These are phyloP conservation scores for Hymenoscyphus fraxineus DNA, from an alignment of 2,329 filamentous ascomycete genomes.

Conservation along the genomic window DNA sequence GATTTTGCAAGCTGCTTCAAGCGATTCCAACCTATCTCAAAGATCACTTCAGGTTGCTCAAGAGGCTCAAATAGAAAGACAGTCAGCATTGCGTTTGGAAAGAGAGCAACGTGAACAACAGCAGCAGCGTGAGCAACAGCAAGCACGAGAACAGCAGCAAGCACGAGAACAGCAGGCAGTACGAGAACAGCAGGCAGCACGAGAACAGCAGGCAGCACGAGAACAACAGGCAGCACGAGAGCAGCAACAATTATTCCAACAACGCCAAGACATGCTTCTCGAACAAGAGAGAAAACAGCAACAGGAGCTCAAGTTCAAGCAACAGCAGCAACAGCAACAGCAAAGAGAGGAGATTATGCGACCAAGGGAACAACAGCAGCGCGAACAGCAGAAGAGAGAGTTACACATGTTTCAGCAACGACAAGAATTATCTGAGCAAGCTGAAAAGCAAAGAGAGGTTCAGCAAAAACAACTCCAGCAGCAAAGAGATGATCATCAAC, in stretches of 20 bases:
- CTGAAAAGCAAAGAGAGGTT: constrained; percentile 6
- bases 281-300: constrained; percentile 13
- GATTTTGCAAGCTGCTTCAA: constrained; percentile 21
- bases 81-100: constrained; percentile 29
- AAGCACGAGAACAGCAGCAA: constrained; percentile 13
- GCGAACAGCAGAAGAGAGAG: constrained; percentile 15
- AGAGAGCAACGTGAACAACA: constrained; percentile 24
- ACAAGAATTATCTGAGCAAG: constrained; percentile 11
- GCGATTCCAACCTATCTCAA: constrained; percentile 23
- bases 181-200: constrained; percentile 9
- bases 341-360: constrained; percentile 11
- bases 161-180: constrained; percentile 14
- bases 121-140: constrained; percentile 24
- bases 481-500: constrained; percentile 17
- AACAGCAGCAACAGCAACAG: constrained; percentile 11
- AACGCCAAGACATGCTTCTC: constrained; percentile 14
- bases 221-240: constrained; percentile 10
- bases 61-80: constrained; percentile 31
- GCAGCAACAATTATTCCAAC: constrained; percentile 15
- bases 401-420: constrained; percentile 16
- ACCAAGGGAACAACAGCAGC: constrained; percentile 11
- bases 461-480: constrained; percentile 14
- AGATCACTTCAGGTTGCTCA: constrained; percentile 29
- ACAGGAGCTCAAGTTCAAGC: constrained; percentile 1
- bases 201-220: constrained; percentile 14